Evolutionary conservation across 139 green algal genomes (phyloP).

Genomic region (Marvania coccoides): DNA sequence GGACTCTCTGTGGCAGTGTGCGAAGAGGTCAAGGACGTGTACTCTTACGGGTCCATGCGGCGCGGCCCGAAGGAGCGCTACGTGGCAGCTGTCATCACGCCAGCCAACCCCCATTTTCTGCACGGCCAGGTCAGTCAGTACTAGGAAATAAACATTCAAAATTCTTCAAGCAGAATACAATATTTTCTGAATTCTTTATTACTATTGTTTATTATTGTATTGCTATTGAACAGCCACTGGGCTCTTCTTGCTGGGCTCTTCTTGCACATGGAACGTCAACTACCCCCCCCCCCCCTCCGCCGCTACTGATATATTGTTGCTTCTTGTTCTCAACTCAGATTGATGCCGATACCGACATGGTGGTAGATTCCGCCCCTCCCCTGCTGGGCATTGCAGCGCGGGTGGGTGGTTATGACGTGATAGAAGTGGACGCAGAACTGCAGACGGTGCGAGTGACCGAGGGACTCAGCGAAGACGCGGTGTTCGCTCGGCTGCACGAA

Average conservation of each 20-base stretch:
- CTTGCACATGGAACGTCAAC: no score
- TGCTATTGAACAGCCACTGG: no score
- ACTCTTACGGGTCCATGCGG: conserved; percentile 30
- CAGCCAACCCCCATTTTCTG: conserved; percentile 50
- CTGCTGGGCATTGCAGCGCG: conserved; percentile 27
- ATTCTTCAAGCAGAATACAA: no score
- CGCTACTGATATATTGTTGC: no score
- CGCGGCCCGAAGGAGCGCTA: conserved; percentile 49
- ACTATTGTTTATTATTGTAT: no score
- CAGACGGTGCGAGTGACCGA: conserved; percentile 32
- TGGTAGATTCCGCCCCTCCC: conserved; percentile 21
- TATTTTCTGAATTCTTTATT: no score
- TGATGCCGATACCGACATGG: conserved; percentile 25
- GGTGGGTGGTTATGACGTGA: conserved; percentile 47
- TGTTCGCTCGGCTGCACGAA: conserved; percentile 39
- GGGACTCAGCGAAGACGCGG: conserved; percentile 61
- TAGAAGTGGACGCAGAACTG: conserved; percentile 41
- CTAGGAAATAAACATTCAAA: no score
- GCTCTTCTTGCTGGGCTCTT: no score
- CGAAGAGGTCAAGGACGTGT: conserved; percentile 36
- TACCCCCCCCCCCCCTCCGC: no score
- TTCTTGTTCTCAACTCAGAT: no score
- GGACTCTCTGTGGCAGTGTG: conserved; percentile 55
- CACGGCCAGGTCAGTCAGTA: no score
- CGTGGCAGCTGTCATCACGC: conserved; percentile 45